Percentiles rank a stretch among this genome's conserved stretches.
Conservation (phyloP, 140 eudicot genomes). For the Oenanthe javanica region DNA sequence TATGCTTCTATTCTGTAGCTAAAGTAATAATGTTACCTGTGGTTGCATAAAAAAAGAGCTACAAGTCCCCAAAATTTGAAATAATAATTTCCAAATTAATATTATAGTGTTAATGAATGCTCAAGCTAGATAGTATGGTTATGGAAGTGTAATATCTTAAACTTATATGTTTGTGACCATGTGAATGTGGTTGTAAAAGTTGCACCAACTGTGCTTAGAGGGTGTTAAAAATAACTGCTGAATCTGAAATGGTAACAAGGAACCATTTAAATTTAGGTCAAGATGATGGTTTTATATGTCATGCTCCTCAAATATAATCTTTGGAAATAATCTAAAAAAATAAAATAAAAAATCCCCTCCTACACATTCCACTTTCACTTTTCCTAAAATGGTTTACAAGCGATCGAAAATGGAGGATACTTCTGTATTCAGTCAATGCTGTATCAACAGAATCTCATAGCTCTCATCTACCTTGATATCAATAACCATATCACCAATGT, state of each 20-base stretch:
- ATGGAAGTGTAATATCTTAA: no score
- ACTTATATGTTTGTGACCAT: no score
- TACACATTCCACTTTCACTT: not conserved
- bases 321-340: no score
- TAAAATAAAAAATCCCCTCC: no score
- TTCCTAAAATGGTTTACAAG: not conserved
- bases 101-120: not conserved
- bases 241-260: not conserved
- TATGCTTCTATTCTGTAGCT: not conserved
- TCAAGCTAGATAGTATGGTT: not conserved
- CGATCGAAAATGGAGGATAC: not conserved
- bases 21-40: not conserved
- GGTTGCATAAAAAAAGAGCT: not conserved
- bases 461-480: not conserved
- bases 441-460: no score
- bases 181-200: not conserved
- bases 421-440: not conserved
- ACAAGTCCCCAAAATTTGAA: not conserved
- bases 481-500: not conserved
- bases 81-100: not conserved
- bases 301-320: not conserved
- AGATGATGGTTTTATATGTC: not conserved
- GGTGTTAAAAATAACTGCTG: no score
- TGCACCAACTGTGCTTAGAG: not conserved
- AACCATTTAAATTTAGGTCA: not conserved